phyloP scores from a whole-genome alignment of 306 rosid species.

The Trifolium subterraneum region DNA sequence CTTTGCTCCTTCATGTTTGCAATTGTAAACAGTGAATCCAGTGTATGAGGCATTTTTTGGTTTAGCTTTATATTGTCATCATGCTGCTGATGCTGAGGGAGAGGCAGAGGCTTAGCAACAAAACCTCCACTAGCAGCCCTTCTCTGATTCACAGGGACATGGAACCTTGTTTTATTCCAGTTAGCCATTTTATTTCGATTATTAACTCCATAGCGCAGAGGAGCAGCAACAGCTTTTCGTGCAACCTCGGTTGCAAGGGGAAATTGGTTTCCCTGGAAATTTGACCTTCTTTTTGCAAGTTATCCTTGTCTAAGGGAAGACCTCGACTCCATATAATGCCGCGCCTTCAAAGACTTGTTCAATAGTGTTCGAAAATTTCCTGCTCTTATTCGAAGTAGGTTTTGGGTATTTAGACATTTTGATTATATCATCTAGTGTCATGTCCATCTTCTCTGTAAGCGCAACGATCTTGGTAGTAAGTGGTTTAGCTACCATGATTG shows the following conservation, averaged over 20 bases:
- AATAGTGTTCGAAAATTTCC: conserved; percentile 52
- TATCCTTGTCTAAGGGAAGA: conserved; percentile 88
- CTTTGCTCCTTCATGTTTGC: conserved; percentile 93
- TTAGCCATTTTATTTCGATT: conserved; percentile 55
- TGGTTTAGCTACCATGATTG: too few relatives aligned
- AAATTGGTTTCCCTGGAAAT: conserved; percentile 81
- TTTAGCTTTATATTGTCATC: conserved; percentile 48
- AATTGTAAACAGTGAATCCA: conserved; percentile 81
- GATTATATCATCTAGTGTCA: conserved; percentile 93
- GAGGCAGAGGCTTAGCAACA: too few relatives aligned
- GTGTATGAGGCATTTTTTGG: conserved; percentile 80
- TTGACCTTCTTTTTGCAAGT: conserved; percentile 82
- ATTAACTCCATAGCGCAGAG: conserved; percentile 58
- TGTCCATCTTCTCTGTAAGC: too few relatives aligned
- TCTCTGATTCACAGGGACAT: too few relatives aligned
- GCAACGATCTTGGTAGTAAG: too few relatives aligned
- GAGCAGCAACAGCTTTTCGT: conserved; percentile 73
- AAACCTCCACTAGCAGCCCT: too few relatives aligned
- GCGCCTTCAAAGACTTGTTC: conserved; percentile 61
- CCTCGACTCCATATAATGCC: conserved; percentile 69
- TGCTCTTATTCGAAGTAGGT: conserved; percentile 61
- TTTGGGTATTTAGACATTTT: conserved; percentile 69
- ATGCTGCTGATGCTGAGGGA: conserved; percentile 42
- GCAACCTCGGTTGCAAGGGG: conserved; percentile 71
- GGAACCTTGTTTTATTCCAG: conserved; percentile 94